Percentiles rank a stretch among this genome's conserved stretches.
Conservation (phyloP, 2,329 filamentous ascomycete genomes). For the Phyllosticta citrichinensis region DNA sequence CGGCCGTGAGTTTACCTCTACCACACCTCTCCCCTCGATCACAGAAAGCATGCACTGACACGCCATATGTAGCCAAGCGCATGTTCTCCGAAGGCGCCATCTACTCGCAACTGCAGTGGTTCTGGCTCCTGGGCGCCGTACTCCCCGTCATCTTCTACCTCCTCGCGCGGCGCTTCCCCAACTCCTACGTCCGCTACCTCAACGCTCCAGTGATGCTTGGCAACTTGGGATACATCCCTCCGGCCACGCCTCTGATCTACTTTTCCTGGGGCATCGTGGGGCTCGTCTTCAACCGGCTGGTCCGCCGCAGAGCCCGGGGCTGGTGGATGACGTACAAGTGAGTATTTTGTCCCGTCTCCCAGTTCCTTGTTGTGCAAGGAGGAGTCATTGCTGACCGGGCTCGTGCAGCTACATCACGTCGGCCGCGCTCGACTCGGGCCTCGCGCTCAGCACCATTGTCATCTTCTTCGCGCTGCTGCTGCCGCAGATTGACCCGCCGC, state of each 20-base stretch:
- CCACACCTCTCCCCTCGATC: neutral
- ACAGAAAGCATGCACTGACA: conserved; percentile 23
- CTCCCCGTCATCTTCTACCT: conserved; percentile 45
- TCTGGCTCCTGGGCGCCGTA: conserved; percentile 49
- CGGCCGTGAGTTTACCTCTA: conserved; percentile 30
- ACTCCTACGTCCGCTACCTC: conserved; percentile 41
- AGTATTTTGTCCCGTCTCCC: neutral
- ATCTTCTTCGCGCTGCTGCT: conserved; percentile 20
- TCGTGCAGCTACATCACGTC: conserved; percentile 18
- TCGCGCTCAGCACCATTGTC: conserved; percentile 18
- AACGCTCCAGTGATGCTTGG: conserved; percentile 57
- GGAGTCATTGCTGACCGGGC: neutral
- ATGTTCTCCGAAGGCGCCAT: conserved; percentile 55
- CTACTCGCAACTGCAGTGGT: conserved; percentile 50
- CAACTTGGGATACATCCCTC: conserved; percentile 48
- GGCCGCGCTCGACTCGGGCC: conserved; percentile 18
- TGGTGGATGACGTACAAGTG: conserved; percentile 19
- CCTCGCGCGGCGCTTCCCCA: conserved; percentile 41
- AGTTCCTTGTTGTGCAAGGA: neutral
- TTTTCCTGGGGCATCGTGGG: conserved; percentile 19
- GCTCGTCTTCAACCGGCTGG: conserved; percentile 18
- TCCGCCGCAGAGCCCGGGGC: conserved; percentile 15
- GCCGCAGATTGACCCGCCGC: conserved; percentile 16
- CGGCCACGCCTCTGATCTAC: conserved; percentile 25
- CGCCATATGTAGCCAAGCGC: conserved; percentile 21